Evolutionary conservation across 1,284 basidiomycete species (phyloP), one percentile per base, ranked within the genome.

Genomic region (Trichosporon sp.): DNA sequence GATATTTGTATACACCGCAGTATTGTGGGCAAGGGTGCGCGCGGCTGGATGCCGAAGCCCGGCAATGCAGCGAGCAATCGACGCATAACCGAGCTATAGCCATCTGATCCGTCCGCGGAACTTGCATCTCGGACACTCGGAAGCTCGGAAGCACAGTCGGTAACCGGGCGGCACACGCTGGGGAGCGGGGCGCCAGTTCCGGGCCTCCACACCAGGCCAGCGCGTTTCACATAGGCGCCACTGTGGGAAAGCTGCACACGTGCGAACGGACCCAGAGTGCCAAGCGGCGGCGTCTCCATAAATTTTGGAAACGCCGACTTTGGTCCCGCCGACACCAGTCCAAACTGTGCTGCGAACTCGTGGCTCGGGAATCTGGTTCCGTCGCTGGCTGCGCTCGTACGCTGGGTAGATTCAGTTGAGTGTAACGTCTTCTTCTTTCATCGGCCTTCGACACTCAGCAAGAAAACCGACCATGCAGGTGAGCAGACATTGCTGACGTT

Each of bases 381-480:
- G 47, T 51, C 56, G 56, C 29, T 18, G 56, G 27, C 27, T 13
- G 23, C 21, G 56, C 56, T 60, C 56, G 56, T 60, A 60, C 56
- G 56, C 56, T 60, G 56, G 44, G 56, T 31, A 60, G 56, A 25
- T 60, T 13, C 47, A 21, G 29, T 60, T 60, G 5, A 31, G 56
- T 60, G 56, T 31, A 60, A 60, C 56, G 27, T 60, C 56, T 60
- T 60, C 56, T 60, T 60, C 56, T 60, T 51, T 60, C 56, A 60
- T 60, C 56, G 56, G 56, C 56, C 56, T 60, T 60, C 56, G 56
- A 60, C 56, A 60, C 56, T 60, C 56, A 60, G 56, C 56, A 60
- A 60, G 56, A 60, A 60, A 60, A 60, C 56, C 56, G 56, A 60
- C 56, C 56, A 60, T 60, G 56, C 56, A 60, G 56, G 56, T 60